Base-by-base conservation (phyloP, 129 eudicot species). In the Tagetes patula region DNA sequence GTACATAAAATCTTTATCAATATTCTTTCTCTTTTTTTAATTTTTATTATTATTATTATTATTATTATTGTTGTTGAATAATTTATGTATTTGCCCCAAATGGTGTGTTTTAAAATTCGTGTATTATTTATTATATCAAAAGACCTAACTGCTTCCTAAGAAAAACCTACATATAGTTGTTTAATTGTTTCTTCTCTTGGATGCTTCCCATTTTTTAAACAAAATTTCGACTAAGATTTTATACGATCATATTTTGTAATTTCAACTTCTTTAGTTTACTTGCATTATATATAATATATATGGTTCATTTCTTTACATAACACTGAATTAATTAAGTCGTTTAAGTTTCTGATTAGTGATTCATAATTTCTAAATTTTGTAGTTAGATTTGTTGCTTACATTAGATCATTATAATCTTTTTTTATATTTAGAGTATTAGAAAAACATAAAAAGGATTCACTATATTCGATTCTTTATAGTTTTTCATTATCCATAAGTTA, bases 91-190 rank as follows among this genome's bases (percentile, higher is more conserved):
- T 70, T 43, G 14, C 62, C 72, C 39, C 40, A 77, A 70, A 49
- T 63, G 67, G 65, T 77, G 36, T 61, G 41, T 46, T 70, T 41
- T 27, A 7, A 12, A 60, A 30, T n/a, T 37, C 50, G 47, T 56
- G 3, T 70, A 13, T 4, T 31, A 30, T 20, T 20, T 20, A 20
- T 20, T 20, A 20, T 20, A 20, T 52, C 67, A 48, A 62, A 30
- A 65, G 52, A 65, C 79, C 72, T 75, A 66, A 65, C 37, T 75
- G 43, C 65, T 65, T 50, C 72, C 61, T 75, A 39, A 38, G 52
- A 61, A 42, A 65, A 50, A 50, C 72, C 72, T 65, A 52, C 53
- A 65, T 48, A 36, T 54, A 13, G 14, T 40, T 39, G 4, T 3
- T 4, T 40, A 13, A 42, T 48, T 13, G 36, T 14, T 48, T 64